Percentiles rank a stretch among this genome's conserved stretches.
These are phyloP conservation scores for Jimgerdemannia lactiflua DNA, from an alignment of 192 early-diverging fungal genomes.

Conservation along the genomic window DNA sequence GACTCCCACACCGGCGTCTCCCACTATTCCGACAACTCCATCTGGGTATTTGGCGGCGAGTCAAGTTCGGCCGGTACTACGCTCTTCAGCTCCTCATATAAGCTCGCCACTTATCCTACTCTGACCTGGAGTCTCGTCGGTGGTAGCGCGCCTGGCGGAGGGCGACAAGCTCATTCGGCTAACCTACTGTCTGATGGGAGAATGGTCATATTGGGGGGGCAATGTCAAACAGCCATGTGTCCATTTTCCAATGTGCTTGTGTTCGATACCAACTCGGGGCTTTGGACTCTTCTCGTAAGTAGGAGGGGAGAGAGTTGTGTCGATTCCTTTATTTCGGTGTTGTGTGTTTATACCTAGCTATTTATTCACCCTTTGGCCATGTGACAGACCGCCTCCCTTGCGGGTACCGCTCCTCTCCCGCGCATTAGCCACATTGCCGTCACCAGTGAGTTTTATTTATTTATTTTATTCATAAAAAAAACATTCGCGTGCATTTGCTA, in stretches of 20 bases:
- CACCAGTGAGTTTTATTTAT: conserved; percentile 1
- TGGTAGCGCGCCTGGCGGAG: conserved; percentile 2
- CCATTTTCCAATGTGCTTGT: background rate
- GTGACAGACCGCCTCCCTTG: background rate
- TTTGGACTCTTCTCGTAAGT: background rate
- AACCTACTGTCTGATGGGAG: conserved; percentile 6
- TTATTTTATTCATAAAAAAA: background rate
- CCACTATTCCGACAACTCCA: background rate
- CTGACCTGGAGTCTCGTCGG: conserved; percentile 7
- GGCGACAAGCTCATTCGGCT: conserved; percentile 8
- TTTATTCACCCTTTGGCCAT: background rate
- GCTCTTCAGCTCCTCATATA: conserved; percentile 4
- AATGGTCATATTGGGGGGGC: conserved; percentile 17
- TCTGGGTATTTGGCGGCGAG: conserved; percentile 15
- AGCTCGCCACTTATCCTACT: background rate
- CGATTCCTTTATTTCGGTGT: background rate
- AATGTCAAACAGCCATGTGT: background rate
- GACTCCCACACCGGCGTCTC: conserved; percentile 7
- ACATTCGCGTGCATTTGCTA: background rate
- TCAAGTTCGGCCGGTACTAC: background rate
- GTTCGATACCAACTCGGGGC: conserved; percentile 10
- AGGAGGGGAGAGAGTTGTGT: background rate
- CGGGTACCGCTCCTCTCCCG: background rate
- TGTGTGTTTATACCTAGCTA: background rate
- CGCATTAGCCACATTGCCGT: conserved; percentile 5